Conservation (phyloP, 768 basidiomycete genomes). For the Boletus insuetus region DNA sequence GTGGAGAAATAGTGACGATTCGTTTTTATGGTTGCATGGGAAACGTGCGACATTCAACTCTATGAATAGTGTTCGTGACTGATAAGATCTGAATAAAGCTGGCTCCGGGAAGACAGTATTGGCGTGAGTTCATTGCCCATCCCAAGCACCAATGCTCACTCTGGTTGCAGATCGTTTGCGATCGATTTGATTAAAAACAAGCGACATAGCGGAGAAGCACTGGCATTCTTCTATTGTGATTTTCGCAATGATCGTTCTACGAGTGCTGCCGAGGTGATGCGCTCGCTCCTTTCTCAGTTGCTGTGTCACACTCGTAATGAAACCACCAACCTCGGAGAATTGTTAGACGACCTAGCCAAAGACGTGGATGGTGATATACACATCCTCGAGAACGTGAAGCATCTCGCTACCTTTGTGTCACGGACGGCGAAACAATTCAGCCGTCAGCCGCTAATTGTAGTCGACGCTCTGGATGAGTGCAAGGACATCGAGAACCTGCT, state of each 20-base stretch:
- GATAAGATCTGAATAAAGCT: neutral
- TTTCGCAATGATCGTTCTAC: slow-evolving; percentile 7
- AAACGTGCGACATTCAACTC: slow-evolving; percentile 7
- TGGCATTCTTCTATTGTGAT: slow-evolving; percentile 21
- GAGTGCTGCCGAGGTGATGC: slow-evolving; percentile 7
- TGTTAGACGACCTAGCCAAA: neutral
- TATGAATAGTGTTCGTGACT: neutral
- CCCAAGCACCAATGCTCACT: neutral
- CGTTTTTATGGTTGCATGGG: slow-evolving; percentile 16
- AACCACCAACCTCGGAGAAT: neutral
- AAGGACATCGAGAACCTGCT: slow-evolving; percentile 7
- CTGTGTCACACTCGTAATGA: neutral
- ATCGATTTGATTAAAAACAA: slow-evolving; percentile 3
- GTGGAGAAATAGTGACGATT: slow-evolving; percentile 1
- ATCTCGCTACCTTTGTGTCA: slow-evolving; percentile 3
- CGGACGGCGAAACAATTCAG: neutral
- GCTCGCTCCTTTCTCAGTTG: slow-evolving; percentile 15
- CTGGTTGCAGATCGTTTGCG: slow-evolving; percentile 1
- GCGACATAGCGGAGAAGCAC: neutral
- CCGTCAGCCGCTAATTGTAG: slow-evolving; percentile 6
- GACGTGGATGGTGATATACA: neutral
- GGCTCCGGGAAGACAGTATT: slow-evolving; percentile 21
- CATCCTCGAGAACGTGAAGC: neutral
- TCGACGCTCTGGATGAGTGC: slow-evolving; percentile 24
- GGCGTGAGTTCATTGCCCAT: slow-evolving; percentile 3